A percentile compares a stretch with the other conserved stretches of the same genome.
These are phyloP conservation scores for Lecanicillium sp. DNA, from an alignment of 2,329 filamentous ascomycete genomes.

Conservation along the genomic window DNA sequence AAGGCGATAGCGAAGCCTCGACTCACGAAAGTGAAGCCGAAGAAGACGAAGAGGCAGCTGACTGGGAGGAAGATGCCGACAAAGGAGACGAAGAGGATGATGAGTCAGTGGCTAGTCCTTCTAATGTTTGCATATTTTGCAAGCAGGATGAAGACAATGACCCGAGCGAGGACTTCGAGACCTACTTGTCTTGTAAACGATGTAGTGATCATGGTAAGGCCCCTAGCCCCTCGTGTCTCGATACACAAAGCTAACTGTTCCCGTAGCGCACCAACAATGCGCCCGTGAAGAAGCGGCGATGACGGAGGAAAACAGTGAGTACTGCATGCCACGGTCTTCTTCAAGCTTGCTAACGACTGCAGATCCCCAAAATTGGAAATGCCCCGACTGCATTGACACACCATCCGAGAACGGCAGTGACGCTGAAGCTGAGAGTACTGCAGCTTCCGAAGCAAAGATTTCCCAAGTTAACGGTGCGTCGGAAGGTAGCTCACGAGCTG, in stretches of 20 bases:
- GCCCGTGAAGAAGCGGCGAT: constrained; percentile 10
- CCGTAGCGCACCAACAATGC: constrained; percentile 8
- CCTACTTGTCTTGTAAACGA: constrained; percentile 66
- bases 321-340: constrained; percentile 9
- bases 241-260: background rate
- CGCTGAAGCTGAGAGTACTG: constrained; percentile 24
- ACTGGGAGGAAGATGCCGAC: constrained; percentile 51
- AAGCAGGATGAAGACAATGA: constrained; percentile 77
- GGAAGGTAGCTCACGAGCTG: constrained; percentile 67
- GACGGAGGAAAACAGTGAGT: constrained; percentile 2
- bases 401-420: constrained; percentile 24
- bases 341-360: constrained; percentile 22
- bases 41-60: constrained; percentile 25
- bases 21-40: constrained; percentile 38
- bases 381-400: constrained; percentile 40
- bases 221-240: constrained; percentile 9
- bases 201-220: constrained; percentile 81
- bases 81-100: constrained; percentile 53
- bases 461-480: constrained; percentile 56
- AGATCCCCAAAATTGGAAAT: constrained; percentile 45
- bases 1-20: constrained; percentile 27
- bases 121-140: constrained; percentile 62
- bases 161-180: constrained; percentile 73
- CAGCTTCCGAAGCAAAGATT: constrained; percentile 4
- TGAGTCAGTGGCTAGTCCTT: constrained; percentile 32